A percentile compares a stretch with the other conserved stretches of the same genome.
Conservation (phyloP, 805 yeast genomes). For the Candida ipomoeae region DNA sequence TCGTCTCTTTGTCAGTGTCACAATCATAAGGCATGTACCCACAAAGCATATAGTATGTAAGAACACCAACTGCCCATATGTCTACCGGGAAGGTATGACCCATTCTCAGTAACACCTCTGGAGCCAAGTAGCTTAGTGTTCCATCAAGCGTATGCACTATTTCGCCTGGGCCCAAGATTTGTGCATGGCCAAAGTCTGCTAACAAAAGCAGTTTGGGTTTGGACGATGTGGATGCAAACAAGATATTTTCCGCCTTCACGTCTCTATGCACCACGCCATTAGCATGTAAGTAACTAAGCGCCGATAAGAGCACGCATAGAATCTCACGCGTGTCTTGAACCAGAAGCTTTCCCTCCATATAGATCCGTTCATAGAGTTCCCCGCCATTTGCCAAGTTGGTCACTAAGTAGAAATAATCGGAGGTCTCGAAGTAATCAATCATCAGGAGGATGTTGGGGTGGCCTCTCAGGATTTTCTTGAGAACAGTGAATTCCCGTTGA, state of each 20-base stretch:
- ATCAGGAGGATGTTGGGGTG: conserved; percentile 57
- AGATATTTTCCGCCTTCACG: conserved; percentile 66
- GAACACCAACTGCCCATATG: conserved; percentile 74
- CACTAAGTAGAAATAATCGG: conserved; percentile 49
- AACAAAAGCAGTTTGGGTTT: conserved; percentile 39
- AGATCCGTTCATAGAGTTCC: conserved; percentile 61
- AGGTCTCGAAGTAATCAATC: conserved; percentile 68
- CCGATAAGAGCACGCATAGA: conserved; percentile 47
- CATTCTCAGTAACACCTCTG: conserved; percentile 52
- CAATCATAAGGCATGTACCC: conserved; percentile 80
- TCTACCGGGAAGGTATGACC: conserved; percentile 63
- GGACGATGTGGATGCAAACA: conserved; percentile 40
- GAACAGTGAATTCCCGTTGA: conserved; percentile 57
- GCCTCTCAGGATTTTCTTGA: conserved; percentile 47
- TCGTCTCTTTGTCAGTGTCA: conserved; percentile 64
- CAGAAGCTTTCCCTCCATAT: conserved; percentile 35
- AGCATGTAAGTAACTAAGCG: conserved; percentile 54
- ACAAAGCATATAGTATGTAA: conserved; percentile 63
- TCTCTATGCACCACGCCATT: conserved; percentile 67
- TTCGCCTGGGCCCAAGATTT: conserved; percentile 32
- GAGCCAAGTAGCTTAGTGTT: conserved; percentile 73
- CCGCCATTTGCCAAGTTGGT: conserved; percentile 69
- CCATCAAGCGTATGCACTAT: conserved; percentile 34
- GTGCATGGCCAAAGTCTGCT: conserved; percentile 66
- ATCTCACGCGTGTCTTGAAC: conserved; percentile 49